A percentile compares a stretch with the other conserved stretches of the same genome.
These are phyloP conservation scores for Suhomyces kilbournensis DNA, from an alignment of 805 yeast species.

Conservation along the genomic window DNA sequence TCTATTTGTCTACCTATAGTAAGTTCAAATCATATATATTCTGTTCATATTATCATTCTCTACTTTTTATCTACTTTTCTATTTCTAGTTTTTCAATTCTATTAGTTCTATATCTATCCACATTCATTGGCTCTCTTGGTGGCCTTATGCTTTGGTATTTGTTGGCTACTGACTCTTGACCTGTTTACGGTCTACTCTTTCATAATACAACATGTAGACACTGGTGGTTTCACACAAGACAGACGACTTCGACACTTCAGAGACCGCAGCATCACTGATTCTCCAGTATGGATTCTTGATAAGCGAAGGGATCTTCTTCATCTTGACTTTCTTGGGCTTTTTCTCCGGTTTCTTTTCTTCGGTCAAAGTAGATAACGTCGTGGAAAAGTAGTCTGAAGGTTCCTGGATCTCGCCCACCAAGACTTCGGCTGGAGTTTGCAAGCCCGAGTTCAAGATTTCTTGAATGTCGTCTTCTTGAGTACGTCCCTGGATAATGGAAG, in stretches of 20 bases:
- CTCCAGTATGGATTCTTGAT: conserved; percentile 74
- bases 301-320: conserved; percentile 55
- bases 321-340: conserved; percentile 25
- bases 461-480: conserved; percentile 34
- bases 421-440: conserved; percentile 41
- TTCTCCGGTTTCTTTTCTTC: neutral
- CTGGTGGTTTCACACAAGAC: conserved; percentile 68
- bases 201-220: conserved; percentile 86
- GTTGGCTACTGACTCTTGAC: conserved; percentile 4
- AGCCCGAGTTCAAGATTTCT: conserved; percentile 38
- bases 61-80: neutral
- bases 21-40: too few species aligned
- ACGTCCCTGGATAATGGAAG: conserved; percentile 38
- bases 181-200: conserved; percentile 40
- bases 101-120: neutral
- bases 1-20: too few species aligned
- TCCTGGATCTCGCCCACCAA: conserved; percentile 28
- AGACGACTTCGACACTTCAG: conserved; percentile 56
- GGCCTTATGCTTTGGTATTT: too few species aligned
- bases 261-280: conserved; percentile 70
- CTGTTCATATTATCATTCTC: too few species aligned
- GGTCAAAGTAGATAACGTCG: conserved; percentile 4
- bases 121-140: neutral
- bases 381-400: conserved; percentile 25
- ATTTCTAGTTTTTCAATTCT: too few species aligned